Conservation (phyloP, 345 rosid species). For the Sonneratia caseolaris region DNA sequence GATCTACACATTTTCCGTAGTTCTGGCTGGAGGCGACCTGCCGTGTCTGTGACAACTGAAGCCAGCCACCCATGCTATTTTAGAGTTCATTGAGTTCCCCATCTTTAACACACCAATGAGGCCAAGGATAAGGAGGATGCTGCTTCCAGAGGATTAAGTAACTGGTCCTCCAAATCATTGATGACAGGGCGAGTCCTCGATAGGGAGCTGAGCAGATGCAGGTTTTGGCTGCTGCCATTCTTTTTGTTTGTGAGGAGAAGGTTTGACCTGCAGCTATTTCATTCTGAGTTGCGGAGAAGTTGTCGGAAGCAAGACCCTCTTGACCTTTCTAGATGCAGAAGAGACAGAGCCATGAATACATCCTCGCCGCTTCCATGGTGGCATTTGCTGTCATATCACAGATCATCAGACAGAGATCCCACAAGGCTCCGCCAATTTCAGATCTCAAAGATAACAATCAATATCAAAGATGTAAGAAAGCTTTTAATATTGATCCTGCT, state of each 20-base stretch:
- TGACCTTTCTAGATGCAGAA: too few relatives aligned
- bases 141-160: conserved; percentile 4
- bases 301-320: too few relatives aligned
- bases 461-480: background rate
- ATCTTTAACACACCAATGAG: conserved; percentile 1
- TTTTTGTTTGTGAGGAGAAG: background rate
- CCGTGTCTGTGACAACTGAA: conserved; percentile 13
- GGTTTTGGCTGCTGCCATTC: conserved; percentile 1
- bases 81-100: too few relatives aligned
- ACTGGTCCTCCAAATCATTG: conserved; percentile 12
- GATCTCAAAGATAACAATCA: background rate
- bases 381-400: background rate
- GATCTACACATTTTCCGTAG: conserved; percentile 11
- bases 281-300: too few relatives aligned
- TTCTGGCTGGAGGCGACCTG: conserved; percentile 10
- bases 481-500: background rate
- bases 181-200: conserved; percentile 8
- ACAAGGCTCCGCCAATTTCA: background rate
- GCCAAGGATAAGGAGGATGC: conserved; percentile 3
- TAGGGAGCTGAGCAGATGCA: conserved; percentile 21
- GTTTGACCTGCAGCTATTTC: too few relatives aligned
- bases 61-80: conserved; percentile 4
- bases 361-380: background rate
- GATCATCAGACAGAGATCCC: background rate
- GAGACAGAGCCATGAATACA: background rate